These are phyloP conservation scores for Suillus hirtellus DNA, from an alignment of 768 basidiomycete genomes.

Conservation along the genomic window DNA sequence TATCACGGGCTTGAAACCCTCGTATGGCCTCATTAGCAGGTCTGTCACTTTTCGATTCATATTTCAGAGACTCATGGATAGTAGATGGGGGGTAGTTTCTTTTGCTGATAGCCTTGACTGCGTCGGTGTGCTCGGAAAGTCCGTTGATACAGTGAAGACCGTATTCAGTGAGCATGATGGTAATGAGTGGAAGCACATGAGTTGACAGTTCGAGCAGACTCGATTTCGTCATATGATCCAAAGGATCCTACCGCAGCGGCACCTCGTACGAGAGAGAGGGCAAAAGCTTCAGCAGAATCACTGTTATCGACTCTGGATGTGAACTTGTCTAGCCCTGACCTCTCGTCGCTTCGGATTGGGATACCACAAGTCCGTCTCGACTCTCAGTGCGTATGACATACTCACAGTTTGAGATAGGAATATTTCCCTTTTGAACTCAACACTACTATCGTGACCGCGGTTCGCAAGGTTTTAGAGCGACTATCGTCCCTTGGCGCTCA, in stretches of 20 bases:
- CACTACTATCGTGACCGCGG: constrained; percentile 40
- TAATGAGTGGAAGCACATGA: not conserved
- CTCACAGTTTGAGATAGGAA: constrained; percentile 45
- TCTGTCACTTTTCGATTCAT: constrained; percentile 31
- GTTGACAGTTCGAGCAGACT: constrained; percentile 25
- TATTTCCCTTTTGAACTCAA: constrained; percentile 77
- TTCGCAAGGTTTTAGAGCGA: constrained; percentile 45
- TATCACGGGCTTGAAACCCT: constrained; percentile 89
- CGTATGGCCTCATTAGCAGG: constrained; percentile 90
- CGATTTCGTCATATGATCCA: constrained; percentile 50
- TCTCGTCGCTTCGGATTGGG: constrained; percentile 67
- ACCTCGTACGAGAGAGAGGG: constrained; percentile 36
- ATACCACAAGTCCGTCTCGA: constrained; percentile 61
- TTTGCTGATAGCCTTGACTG: constrained; percentile 96
- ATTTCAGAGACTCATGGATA: constrained; percentile 10
- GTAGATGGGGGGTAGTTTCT: constrained; percentile 85
- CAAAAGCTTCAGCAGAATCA: constrained; percentile 29
- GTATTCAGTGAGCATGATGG: constrained; percentile 60
- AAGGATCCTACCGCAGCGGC: constrained; percentile 76
- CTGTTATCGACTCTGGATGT: constrained; percentile 2
- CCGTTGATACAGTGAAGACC: constrained; percentile 46
- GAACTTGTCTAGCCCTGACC: constrained; percentile 13
- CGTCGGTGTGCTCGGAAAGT: constrained; percentile 76
- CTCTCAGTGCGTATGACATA: not conserved
- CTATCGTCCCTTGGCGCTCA: constrained; percentile 59